These are phyloP conservation scores for Anaeromyces robustus DNA, from an alignment of 192 early-diverging fungal species.

Conservation along the genomic window DNA sequence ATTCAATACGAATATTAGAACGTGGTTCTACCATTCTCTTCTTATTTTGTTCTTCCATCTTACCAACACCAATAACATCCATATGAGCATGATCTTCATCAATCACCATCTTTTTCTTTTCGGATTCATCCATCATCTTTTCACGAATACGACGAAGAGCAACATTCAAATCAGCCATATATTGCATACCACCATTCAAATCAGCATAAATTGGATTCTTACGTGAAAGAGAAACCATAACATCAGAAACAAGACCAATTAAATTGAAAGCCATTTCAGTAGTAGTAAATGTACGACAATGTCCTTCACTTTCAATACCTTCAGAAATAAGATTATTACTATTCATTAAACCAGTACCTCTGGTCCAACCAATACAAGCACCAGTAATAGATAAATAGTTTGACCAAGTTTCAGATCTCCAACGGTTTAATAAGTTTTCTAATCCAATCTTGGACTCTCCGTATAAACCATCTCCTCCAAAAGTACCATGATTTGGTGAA, in stretches of 20 bases:
- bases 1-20: conserved; percentile 71
- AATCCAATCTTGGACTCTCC: conserved; percentile 85
- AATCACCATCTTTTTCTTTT: conserved; percentile 63
- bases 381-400: conserved; percentile 74
- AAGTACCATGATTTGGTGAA: conserved; percentile 93
- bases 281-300: conserved; percentile 71
- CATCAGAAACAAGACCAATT: conserved; percentile 67
- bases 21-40: conserved; percentile 32
- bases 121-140: conserved; percentile 65
- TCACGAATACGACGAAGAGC: conserved; percentile 58
- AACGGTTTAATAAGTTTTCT: conserved; percentile 81
- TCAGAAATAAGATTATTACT: conserved; percentile 79
- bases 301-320: conserved; percentile 69
- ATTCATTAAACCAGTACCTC: conserved; percentile 89
- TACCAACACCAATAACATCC: conserved; percentile 51
- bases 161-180: conserved; percentile 69
- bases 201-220: conserved; percentile 75
- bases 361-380: conserved; percentile 93
- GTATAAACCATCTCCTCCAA: conserved; percentile 85
- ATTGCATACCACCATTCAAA: conserved; percentile 78
- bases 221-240: conserved; percentile 53
- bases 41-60: conserved; percentile 3
- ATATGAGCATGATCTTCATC: conserved; percentile 52
- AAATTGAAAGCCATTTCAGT: conserved; percentile 91
- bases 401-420: conserved; percentile 79